These are phyloP conservation scores for Musa troglodytarum DNA, from an alignment of 176 grass and related monocot species.

Conservation along the genomic window DNA sequence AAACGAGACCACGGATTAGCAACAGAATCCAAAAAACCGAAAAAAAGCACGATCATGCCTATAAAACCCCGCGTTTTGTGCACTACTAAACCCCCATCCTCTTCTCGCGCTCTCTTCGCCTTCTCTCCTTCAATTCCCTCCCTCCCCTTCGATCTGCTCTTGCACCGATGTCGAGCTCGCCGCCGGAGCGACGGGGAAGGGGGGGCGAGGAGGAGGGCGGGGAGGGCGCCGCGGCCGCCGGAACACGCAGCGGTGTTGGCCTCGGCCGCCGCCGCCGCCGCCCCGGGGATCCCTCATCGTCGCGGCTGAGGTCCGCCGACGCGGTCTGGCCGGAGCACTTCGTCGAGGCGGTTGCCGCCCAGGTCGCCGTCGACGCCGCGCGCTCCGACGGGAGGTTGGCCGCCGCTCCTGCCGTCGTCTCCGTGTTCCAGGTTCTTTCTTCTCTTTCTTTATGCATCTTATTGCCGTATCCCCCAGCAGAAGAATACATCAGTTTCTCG, in stretches of 20 bases:
- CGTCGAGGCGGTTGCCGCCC: neutral
- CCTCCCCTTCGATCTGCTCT: neutral
- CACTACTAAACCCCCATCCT: neutral
- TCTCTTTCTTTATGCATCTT: neutral
- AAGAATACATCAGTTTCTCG: neutral
- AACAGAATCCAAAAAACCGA: no score
- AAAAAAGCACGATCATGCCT: neutral
- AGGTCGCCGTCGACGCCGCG: neutral
- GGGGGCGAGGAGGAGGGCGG: neutral
- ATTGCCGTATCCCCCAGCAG: neutral
- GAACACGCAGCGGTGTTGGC: neutral
- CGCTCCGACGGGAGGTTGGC: neutral
- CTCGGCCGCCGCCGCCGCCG: neutral
- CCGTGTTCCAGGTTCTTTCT: conserved; percentile 5
- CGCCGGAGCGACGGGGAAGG: neutral
- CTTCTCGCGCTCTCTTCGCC: no score
- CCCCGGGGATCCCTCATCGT: neutral
- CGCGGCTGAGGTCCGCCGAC: conserved; percentile 4
- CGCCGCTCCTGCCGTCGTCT: neutral
- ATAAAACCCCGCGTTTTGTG: neutral
- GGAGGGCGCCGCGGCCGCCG: no score
- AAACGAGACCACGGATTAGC: no score
- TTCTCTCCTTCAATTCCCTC: neutral
- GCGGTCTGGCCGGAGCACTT: conserved; percentile 13
- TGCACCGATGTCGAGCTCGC: neutral